These are phyloP conservation scores for Olyra latifolia DNA, from an alignment of 176 grass and related monocot species.

Conservation along the genomic window DNA sequence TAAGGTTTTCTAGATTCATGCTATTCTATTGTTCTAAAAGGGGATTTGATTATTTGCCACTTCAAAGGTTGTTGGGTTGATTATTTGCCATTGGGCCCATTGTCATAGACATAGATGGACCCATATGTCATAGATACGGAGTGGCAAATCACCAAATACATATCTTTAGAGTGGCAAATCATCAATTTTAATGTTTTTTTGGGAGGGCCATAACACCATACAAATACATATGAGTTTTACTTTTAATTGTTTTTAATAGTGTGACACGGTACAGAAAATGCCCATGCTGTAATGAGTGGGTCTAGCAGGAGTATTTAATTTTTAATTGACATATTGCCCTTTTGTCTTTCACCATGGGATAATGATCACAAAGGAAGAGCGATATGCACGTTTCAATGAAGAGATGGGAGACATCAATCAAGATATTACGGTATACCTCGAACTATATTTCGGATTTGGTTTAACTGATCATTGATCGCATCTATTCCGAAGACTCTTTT, in stretches of 20 bases:
- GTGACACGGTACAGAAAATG: neutral
- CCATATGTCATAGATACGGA: too few relatives aligned
- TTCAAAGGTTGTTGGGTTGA: too few relatives aligned
- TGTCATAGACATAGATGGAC: too few relatives aligned
- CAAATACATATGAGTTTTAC: neutral
- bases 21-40: neutral
- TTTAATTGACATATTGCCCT: slow-evolving; percentile 25
- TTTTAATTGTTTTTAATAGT: slow-evolving; percentile 33
- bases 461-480: slow-evolving; percentile 6
- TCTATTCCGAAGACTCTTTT: neutral
- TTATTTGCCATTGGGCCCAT: too few relatives aligned
- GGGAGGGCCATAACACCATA: slow-evolving; percentile 17
- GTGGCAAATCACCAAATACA: too few relatives aligned
- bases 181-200: too few relatives aligned
- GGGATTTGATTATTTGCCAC: too few relatives aligned
- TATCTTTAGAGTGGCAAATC: too few relatives aligned
- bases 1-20: slow-evolving; percentile 29
- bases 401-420: slow-evolving; percentile 54
- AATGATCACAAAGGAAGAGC: slow-evolving; percentile 74
- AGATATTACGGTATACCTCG: slow-evolving; percentile 57
- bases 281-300: neutral
- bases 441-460: slow-evolving; percentile 23
- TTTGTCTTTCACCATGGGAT: slow-evolving; percentile 59
- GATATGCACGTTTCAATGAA: slow-evolving; percentile 71
- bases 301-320: neutral